Conservation (phyloP, 768 basidiomycete species). For the Lyophyllum shimeji region DNA sequence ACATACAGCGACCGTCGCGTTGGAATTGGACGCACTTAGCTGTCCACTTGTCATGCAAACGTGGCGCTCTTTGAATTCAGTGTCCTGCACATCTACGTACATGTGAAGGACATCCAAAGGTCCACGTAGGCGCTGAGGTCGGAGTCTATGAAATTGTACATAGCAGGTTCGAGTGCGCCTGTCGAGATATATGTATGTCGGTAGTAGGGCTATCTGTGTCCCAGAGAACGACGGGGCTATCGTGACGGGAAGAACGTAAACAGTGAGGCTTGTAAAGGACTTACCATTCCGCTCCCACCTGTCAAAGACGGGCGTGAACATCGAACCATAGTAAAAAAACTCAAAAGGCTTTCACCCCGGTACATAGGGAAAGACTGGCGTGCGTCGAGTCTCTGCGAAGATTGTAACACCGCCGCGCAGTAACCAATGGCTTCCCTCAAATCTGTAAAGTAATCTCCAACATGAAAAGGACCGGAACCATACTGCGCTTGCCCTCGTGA, state of each 20-base stretch:
- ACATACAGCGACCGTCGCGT: neutral
- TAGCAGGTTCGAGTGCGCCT: constrained; percentile 52
- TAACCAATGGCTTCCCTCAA: constrained; percentile 47
- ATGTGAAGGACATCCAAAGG: neutral
- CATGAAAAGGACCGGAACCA: neutral
- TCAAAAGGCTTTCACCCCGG: constrained; percentile 41
- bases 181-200: constrained; percentile 81
- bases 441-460: constrained; percentile 26
- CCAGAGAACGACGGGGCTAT: constrained; percentile 52
- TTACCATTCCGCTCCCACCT: constrained; percentile 63
- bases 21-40: neutral
- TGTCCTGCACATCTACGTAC: too few species aligned
- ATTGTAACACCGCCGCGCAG: constrained; percentile 37
- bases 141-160: neutral
- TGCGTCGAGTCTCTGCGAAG: constrained; percentile 48
- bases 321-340: neutral
- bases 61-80: too few species aligned
- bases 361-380: constrained; percentile 64
- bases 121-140: neutral
- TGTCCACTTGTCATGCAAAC: too few species aligned
- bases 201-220: constrained; percentile 53
- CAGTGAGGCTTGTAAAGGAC: constrained; percentile 45
- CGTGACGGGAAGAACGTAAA: constrained; percentile 63
- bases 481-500: constrained; percentile 54
- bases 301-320: neutral